Evolutionary conservation across 352 stramenopile genomes (phyloP).

Genomic region (Pythium periplocum): DNA sequence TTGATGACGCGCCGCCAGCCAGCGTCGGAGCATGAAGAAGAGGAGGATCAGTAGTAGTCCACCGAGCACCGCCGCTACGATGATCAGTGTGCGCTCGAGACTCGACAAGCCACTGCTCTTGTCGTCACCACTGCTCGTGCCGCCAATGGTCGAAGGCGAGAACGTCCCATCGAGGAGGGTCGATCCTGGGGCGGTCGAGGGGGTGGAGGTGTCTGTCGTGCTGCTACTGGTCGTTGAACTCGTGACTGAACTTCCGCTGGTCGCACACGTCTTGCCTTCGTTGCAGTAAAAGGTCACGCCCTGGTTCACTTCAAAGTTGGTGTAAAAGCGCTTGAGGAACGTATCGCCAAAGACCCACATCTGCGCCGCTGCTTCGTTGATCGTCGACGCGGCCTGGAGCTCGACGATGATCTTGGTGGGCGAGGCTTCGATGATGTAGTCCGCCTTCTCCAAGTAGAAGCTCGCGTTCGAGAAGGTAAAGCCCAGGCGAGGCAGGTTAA

Average conservation of each 20-base stretch:
- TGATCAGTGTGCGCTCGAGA: background rate
- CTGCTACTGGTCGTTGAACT: background rate
- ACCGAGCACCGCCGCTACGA: constrained; percentile 6
- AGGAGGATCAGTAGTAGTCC: constrained; percentile 5
- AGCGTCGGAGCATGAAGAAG: constrained; percentile 2
- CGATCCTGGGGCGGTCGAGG: background rate
- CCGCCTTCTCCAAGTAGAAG: constrained; percentile 52
- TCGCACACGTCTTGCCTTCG: constrained; percentile 25
- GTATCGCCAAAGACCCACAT: constrained; percentile 78
- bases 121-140: too few relatives aligned
- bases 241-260: too few relatives aligned
- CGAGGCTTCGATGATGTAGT: constrained; percentile 33
- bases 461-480: constrained; percentile 53
- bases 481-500: constrained; percentile 38
- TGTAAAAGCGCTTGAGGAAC: constrained; percentile 74
- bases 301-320: constrained; percentile 55
- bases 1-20: constrained; percentile 5
- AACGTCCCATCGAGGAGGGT: too few relatives aligned
- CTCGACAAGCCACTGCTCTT: too few relatives aligned
- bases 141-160: too few relatives aligned
- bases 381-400: constrained; percentile 14
- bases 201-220: background rate
- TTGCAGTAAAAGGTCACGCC: constrained; percentile 65
- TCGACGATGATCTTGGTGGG: constrained; percentile 13
- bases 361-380: constrained; percentile 25